phyloP scores from a whole-genome alignment of 2,329 filamentous ascomycete species.

The Helotiales sp. region DNA sequence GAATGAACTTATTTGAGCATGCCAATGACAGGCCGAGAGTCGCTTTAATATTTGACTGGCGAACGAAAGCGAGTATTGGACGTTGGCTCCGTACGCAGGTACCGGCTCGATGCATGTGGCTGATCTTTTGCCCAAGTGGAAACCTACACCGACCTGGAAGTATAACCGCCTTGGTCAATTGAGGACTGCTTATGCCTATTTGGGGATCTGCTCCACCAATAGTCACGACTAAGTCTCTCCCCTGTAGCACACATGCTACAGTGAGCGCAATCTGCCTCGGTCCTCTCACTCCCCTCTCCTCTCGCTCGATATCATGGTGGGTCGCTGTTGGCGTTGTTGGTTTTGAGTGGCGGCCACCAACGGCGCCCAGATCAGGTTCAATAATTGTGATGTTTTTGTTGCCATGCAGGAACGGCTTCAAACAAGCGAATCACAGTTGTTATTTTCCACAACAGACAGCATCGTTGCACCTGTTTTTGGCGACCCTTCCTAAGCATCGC shows the following conservation, averaged over 20 bases:
- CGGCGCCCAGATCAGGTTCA: background rate
- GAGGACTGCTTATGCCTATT: background rate
- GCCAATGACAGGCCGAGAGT: background rate
- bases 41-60: background rate
- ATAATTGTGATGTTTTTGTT: background rate
- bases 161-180: background rate
- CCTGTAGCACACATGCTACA: conserved; percentile 3
- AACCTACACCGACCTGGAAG: conserved; percentile 6
- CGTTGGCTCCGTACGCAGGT: background rate
- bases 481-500: background rate
- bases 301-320: background rate
- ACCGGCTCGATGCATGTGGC: background rate
- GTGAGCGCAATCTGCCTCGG: background rate
- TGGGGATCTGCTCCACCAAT: background rate
- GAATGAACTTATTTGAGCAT: background rate
- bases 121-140: background rate
- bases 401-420: background rate
- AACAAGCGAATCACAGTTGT: background rate
- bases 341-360: background rate
- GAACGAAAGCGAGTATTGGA: background rate
- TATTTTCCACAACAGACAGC: background rate
- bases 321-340: background rate
- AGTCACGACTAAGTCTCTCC: background rate
- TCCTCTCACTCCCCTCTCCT: background rate
- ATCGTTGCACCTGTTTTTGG: background rate